phyloP scores from a whole-genome alignment of 768 basidiomycete species.

The Candolleomyces aberdarensis region DNA sequence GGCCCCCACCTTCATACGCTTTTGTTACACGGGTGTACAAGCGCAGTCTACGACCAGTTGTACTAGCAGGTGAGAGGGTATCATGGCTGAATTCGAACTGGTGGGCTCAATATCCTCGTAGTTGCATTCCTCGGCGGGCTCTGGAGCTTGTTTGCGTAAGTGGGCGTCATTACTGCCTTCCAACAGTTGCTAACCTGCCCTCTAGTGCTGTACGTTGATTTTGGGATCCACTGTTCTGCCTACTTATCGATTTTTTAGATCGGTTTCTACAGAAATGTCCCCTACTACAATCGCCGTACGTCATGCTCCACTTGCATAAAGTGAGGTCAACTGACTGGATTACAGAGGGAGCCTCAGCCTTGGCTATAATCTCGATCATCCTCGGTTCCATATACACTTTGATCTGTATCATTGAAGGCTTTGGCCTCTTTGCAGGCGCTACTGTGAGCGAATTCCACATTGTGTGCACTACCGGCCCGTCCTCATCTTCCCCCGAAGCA shows the following conservation, averaged over 20 bases:
- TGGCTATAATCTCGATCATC: slow-evolving; percentile 55
- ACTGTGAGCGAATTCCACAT: slow-evolving; percentile 38
- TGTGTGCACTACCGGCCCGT: not conserved
- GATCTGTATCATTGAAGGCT: slow-evolving; percentile 27
- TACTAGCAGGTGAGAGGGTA: slow-evolving; percentile 37
- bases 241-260: slow-evolving; percentile 37
- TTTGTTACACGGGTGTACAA: slow-evolving; percentile 55
- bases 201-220: slow-evolving; percentile 29
- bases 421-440: slow-evolving; percentile 50
- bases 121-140: slow-evolving; percentile 47
- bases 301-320: slow-evolving; percentile 7
- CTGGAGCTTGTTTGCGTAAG: slow-evolving; percentile 67
- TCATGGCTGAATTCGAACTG: not conserved
- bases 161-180: slow-evolving; percentile 6
- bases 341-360: slow-evolving; percentile 37
- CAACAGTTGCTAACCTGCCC: not conserved
- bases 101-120: slow-evolving; percentile 13
- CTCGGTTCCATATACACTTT: slow-evolving; percentile 57
- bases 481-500: slow-evolving; percentile 35
- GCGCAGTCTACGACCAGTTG: slow-evolving; percentile 59
- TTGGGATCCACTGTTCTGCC: not conserved
- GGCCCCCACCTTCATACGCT: slow-evolving; percentile 55
- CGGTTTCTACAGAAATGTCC: slow-evolving; percentile 55
- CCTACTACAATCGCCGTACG: slow-evolving; percentile 47
- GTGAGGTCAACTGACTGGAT: not conserved